These are phyloP conservation scores for Chara braunii DNA, from an alignment of 139 green algal species.

Conservation along the genomic window DNA sequence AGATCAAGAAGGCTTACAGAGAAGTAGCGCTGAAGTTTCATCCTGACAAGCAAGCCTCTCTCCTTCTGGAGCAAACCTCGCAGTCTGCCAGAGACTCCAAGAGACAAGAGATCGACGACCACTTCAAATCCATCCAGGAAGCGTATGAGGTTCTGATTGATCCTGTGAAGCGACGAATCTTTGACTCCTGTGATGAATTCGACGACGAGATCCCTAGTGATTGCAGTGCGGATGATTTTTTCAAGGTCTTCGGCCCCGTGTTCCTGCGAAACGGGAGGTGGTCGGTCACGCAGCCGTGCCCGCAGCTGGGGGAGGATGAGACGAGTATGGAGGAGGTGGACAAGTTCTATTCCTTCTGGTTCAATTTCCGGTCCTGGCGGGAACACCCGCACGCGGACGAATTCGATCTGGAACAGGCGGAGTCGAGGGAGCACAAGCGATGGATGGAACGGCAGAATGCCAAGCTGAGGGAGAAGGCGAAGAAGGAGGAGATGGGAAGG, in stretches of 20 bases:
- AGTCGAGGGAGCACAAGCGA: conserved; percentile 70
- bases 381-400: conserved; percentile 94
- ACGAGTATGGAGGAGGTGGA: conserved; percentile 48
- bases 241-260: conserved; percentile 71
- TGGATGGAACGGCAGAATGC: conserved; percentile 89
- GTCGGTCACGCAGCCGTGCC: conserved; percentile 47
- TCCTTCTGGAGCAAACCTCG: conserved; percentile 42
- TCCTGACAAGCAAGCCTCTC: conserved; percentile 75
- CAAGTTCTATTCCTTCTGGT: conserved; percentile 96
- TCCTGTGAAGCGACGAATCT: conserved; percentile 71
- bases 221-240: conserved; percentile 72
- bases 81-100: conserved; percentile 49
- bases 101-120: conserved; percentile 47
- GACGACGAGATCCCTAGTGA: conserved; percentile 79
- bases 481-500: conserved; percentile 83
- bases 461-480: conserved; percentile 83
- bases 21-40: conserved; percentile 66
- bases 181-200: conserved; percentile 87
- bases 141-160: conserved; percentile 67
- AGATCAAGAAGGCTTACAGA: conserved; percentile 44
- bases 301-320: conserved; percentile 22
- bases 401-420: conserved; percentile 77
- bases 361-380: conserved; percentile 76
- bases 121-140: conserved; percentile 77
- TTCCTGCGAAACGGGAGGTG: conserved; percentile 85